phyloP scores from a whole-genome alignment of 202 grass and related monocot species.

The Miscanthus sacchariflorus region DNA sequence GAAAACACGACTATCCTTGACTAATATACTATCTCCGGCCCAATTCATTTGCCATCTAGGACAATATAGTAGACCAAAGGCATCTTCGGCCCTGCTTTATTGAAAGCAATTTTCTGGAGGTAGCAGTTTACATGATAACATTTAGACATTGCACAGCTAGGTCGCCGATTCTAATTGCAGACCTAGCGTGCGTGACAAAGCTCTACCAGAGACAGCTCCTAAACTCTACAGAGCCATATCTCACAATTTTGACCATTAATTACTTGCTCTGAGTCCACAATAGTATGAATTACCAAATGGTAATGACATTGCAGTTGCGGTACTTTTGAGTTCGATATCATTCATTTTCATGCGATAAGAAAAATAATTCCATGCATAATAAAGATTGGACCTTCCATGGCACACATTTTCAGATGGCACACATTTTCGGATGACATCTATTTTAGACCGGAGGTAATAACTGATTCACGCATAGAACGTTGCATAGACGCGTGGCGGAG shows the following conservation, averaged over 20 bases:
- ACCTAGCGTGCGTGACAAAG: background rate
- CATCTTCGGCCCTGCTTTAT: background rate
- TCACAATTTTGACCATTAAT: background rate
- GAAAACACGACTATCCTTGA: background rate
- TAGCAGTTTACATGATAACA: background rate
- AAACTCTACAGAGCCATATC: background rate
- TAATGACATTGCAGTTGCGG: background rate
- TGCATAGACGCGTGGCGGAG: background rate
- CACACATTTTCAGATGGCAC: constrained; percentile 1
- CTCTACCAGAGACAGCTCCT: background rate
- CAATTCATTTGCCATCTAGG: background rate
- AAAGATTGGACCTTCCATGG: background rate
- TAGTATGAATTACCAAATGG: background rate
- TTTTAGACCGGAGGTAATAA: background rate
- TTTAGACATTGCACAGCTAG: background rate
- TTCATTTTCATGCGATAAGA: background rate
- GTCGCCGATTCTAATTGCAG: background rate
- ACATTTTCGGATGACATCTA: constrained; percentile 11
- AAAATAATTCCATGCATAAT: background rate
- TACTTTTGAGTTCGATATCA: background rate
- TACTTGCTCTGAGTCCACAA: background rate
- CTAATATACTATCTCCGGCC: background rate
- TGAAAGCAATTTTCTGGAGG: background rate
- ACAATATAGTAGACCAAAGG: background rate
- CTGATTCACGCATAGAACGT: background rate